These are phyloP conservation scores for Leptographium procerum DNA, from an alignment of 2,329 filamentous ascomycete species.

Conservation along the genomic window DNA sequence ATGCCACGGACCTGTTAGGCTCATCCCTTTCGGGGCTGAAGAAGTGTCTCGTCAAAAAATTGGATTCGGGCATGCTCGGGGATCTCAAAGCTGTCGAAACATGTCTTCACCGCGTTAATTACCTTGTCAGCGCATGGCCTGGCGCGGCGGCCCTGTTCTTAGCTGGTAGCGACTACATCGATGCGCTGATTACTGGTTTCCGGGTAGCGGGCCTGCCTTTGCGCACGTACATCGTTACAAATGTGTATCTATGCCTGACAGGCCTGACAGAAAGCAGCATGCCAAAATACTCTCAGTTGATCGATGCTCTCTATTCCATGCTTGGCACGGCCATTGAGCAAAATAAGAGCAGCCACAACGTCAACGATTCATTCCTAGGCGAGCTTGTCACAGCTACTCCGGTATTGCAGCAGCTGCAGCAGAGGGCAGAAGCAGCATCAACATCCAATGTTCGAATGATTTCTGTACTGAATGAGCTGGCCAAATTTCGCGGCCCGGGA, in stretches of 20 bases:
- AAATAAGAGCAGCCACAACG: conserved; percentile 40
- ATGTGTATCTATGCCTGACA: conserved; percentile 62
- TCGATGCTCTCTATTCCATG: conserved; percentile 74
- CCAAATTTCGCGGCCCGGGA: conserved; percentile 35
- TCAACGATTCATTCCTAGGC: conserved; percentile 63
- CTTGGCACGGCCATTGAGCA: conserved; percentile 60
- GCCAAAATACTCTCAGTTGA: conserved; percentile 61
- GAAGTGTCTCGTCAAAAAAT: conserved; percentile 44
- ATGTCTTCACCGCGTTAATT: conserved; percentile 46
- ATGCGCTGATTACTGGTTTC: conserved; percentile 59
- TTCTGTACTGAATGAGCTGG: conserved; percentile 49
- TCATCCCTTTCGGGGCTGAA: conserved; percentile 48
- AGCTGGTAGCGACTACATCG: conserved; percentile 78
- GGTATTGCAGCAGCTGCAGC: conserved; percentile 51
- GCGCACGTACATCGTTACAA: conserved; percentile 57
- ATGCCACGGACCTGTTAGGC: conserved; percentile 37
- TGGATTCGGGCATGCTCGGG: conserved; percentile 50
- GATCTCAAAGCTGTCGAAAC: conserved; percentile 44
- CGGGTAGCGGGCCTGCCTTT: conserved; percentile 50
- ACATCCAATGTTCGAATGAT: conserved; percentile 39
- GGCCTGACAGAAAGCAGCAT: conserved; percentile 56
- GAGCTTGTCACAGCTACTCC: conserved; percentile 75
- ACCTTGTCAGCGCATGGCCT: conserved; percentile 51
- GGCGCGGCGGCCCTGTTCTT: conserved; percentile 53
- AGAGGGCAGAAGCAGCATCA: conserved; percentile 37